Evolutionary conservation across 2,329 filamentous ascomycete species (phyloP).

Genomic region (Pseudogymnoascus sp.): DNA sequence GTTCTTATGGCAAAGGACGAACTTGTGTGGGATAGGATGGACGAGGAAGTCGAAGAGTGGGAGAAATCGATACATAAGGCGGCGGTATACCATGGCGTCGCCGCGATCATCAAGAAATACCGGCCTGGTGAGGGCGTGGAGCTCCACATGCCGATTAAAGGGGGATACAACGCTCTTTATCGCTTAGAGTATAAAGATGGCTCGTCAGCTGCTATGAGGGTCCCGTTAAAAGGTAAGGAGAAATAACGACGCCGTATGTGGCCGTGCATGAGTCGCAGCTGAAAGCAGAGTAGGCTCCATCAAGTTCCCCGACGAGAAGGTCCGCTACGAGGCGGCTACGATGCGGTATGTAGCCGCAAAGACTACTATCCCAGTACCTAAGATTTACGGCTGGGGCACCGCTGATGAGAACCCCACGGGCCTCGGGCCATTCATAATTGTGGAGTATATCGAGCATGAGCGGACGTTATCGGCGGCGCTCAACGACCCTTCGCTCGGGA

Average conservation of each 20-base stretch:
- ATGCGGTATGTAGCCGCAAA: slow-evolving; percentile 18
- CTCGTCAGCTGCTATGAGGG: neutral
- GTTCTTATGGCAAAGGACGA: too few relatives aligned
- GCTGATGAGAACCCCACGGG: slow-evolving; percentile 15
- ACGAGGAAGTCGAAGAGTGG: too few relatives aligned
- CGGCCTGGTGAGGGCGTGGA: neutral
- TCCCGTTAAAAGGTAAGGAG: neutral
- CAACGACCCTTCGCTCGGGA: slow-evolving; percentile 11
- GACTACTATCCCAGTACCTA: slow-evolving; percentile 23
- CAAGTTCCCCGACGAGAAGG: slow-evolving; percentile 19
- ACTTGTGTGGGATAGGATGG: too few relatives aligned
- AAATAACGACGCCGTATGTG: neutral
- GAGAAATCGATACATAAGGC: too few relatives aligned
- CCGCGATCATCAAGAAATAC: neutral
- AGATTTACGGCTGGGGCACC: slow-evolving; percentile 19
- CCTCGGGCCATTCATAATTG: slow-evolving; percentile 31
- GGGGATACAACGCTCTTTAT: neutral
- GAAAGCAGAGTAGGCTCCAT: neutral
- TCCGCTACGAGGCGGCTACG: slow-evolving; percentile 23
- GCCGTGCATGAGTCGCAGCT: neutral
- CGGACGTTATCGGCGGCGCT: slow-evolving; percentile 21
- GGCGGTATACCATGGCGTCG: too few relatives aligned
- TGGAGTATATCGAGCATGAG: slow-evolving; percentile 26
- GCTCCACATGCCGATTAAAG: neutral
- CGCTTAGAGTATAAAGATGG: neutral